These are phyloP conservation scores for Lepidium campestre DNA, from an alignment of 441 rosid genomes.

Conservation along the genomic window DNA sequence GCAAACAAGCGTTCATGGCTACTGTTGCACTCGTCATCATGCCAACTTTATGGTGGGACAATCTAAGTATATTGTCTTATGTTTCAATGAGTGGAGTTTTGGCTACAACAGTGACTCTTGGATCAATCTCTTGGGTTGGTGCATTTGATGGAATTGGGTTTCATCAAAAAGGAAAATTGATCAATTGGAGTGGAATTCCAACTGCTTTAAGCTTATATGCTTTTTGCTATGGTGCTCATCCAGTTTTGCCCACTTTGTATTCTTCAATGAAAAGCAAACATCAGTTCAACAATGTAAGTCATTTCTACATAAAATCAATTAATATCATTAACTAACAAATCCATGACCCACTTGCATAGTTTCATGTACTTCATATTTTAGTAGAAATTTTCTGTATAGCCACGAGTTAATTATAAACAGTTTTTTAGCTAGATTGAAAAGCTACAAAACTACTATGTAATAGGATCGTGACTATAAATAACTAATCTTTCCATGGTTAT, in stretches of 20 bases:
- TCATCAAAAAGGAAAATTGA: conserved; percentile 20
- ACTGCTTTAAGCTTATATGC: conserved; percentile 30
- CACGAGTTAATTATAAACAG: no score
- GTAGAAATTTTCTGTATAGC: no score
- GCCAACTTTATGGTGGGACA: conserved; percentile 35
- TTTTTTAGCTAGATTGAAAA: no score
- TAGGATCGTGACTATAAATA: no score
- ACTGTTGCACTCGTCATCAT: conserved; percentile 20
- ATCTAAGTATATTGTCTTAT: conserved; percentile 29
- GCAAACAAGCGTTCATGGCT: conserved; percentile 25
- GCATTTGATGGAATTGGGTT: conserved; percentile 33
- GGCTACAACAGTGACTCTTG: conserved; percentile 25
- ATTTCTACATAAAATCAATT: not conserved
- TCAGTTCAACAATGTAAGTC: conserved; percentile 32
- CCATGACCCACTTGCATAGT: not conserved
- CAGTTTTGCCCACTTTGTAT: conserved; percentile 33
- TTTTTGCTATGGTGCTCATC: conserved; percentile 38
- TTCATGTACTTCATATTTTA: not conserved
- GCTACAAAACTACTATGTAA: no score
- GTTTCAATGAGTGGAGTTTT: conserved; percentile 36
- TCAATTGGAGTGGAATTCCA: conserved; percentile 31
- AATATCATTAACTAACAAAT: not conserved
- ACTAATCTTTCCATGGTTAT: no score
- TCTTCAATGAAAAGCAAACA: conserved; percentile 30
- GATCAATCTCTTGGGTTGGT: conserved; percentile 29